These are phyloP conservation scores for Auriculariales sp. DNA, from an alignment of 768 basidiomycete genomes.

Conservation along the genomic window DNA sequence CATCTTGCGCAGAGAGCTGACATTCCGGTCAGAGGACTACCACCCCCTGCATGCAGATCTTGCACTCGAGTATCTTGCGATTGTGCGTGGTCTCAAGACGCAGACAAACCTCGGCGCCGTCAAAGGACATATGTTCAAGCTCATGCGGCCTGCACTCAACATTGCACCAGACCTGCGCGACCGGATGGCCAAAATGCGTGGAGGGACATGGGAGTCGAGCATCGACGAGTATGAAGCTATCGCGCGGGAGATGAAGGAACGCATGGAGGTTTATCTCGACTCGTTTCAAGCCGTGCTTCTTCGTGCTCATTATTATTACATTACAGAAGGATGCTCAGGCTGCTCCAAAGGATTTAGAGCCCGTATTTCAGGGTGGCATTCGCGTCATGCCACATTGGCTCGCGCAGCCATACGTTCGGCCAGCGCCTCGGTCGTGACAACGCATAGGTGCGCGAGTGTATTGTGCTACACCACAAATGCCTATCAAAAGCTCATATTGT, in stretches of 20 bases:
- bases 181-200: slow-evolving; percentile 38
- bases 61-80: slow-evolving; percentile 75
- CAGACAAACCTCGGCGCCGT: slow-evolving; percentile 59
- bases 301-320: slow-evolving; percentile 8
- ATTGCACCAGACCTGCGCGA: slow-evolving; percentile 61
- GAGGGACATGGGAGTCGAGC: slow-evolving; percentile 14
- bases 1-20: slow-evolving; percentile 21
- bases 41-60: slow-evolving; percentile 50
- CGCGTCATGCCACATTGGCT: slow-evolving; percentile 51
- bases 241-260: slow-evolving; percentile 40
- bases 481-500: no score
- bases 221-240: slow-evolving; percentile 36
- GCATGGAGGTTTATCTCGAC: slow-evolving; percentile 35
- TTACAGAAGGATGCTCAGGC: slow-evolving; percentile 34
- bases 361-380: slow-evolving; percentile 19
- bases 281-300: neutral
- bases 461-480: no score
- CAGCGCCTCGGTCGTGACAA: no score
- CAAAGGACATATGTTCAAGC: slow-evolving; percentile 87
- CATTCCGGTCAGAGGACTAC: slow-evolving; percentile 14
- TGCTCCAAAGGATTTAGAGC: slow-evolving; percentile 11
- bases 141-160: slow-evolving; percentile 65
- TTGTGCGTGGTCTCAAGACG: slow-evolving; percentile 58
- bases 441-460: no score
- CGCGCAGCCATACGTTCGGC: slow-evolving; percentile 56